Evolutionary conservation across 1,284 basidiomycete species (phyloP).

Genomic region (Apiotrichum mycotoxinovorans): DNA sequence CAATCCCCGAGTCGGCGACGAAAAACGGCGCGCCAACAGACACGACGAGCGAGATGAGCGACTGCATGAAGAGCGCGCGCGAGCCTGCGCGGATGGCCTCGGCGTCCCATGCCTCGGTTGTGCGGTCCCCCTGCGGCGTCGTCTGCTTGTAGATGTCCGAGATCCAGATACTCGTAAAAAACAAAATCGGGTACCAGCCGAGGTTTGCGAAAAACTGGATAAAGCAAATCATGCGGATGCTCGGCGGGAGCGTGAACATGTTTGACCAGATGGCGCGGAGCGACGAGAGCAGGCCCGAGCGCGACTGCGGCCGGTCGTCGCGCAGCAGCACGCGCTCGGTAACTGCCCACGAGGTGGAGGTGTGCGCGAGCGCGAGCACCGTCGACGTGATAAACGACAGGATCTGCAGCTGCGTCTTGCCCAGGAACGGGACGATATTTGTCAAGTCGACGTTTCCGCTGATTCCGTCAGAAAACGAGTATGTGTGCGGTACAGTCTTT

Average conservation of each 20-base stretch:
- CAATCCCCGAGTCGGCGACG: slow-evolving; percentile 52
- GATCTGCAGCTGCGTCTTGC: slow-evolving; percentile 74
- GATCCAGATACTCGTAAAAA: slow-evolving; percentile 82
- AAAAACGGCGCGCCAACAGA: slow-evolving; percentile 73
- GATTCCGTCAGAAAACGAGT: not conserved
- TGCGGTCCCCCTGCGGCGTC: slow-evolving; percentile 27
- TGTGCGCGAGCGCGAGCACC: slow-evolving; percentile 52
- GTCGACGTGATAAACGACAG: slow-evolving; percentile 54
- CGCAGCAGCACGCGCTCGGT: slow-evolving; percentile 71
- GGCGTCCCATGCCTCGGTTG: slow-evolving; percentile 50
- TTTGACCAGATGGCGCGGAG: slow-evolving; percentile 61
- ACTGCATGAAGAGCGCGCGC: slow-evolving; percentile 72
- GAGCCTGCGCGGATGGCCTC: slow-evolving; percentile 78
- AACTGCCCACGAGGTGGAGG: slow-evolving; percentile 61
- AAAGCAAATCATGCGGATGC: slow-evolving; percentile 73
- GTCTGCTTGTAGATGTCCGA: slow-evolving; percentile 73
- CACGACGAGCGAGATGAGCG: slow-evolving; percentile 64
- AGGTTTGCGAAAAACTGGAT: slow-evolving; percentile 73
- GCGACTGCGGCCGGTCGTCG: slow-evolving; percentile 49
- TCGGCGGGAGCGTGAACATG: slow-evolving; percentile 63
- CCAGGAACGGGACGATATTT: slow-evolving; percentile 60
- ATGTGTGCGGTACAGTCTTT: not conserved
- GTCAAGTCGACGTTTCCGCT: slow-evolving; percentile 70
- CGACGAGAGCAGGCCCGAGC: slow-evolving; percentile 33
- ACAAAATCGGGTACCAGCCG: slow-evolving; percentile 84